Evolutionary conservation across 805 yeast genomes (phyloP).

Genomic region (Priceomyces melissophilus): DNA sequence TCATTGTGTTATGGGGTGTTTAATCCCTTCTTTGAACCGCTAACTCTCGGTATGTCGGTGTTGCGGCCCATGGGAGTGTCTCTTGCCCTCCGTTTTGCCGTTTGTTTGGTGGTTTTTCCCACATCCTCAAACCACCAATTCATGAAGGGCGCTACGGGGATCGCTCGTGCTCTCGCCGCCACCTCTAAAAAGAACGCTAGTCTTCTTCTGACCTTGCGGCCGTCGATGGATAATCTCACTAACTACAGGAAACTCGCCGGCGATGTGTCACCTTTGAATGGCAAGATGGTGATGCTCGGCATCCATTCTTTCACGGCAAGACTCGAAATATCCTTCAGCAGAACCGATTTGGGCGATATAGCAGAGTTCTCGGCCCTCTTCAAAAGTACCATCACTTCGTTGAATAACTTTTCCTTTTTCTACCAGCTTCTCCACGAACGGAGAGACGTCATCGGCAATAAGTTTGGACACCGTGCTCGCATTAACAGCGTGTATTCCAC

Average conservation of each 20-base stretch:
- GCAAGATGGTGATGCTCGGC: conserved; percentile 16
- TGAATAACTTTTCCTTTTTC: conserved; percentile 24
- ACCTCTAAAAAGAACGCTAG: conserved; percentile 14
- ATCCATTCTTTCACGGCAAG: conserved; percentile 15
- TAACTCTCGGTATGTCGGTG: conserved; percentile 14
- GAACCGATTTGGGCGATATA: conserved; percentile 25
- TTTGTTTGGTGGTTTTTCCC: conserved; percentile 23
- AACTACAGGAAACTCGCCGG: conserved; percentile 17
- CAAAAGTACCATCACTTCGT: conserved; percentile 19
- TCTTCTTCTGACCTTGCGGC: conserved; percentile 23
- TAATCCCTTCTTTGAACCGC: conserved; percentile 25
- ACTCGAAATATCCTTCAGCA: conserved; percentile 24
- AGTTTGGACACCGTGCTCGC: conserved; percentile 10
- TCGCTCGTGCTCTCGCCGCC: background rate
- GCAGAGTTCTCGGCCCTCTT: conserved; percentile 22
- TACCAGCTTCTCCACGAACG: conserved; percentile 27
- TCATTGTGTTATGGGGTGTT: conserved; percentile 22
- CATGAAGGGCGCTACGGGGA: conserved; percentile 1
- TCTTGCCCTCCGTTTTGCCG: conserved; percentile 17
- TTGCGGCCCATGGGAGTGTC: conserved; percentile 24
- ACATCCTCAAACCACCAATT: conserved; percentile 17
- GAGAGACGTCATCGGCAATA: conserved; percentile 17
- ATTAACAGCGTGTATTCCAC: conserved; percentile 10
- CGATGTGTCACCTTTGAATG: conserved; percentile 17
- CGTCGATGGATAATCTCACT: conserved; percentile 21